phyloP scores from a whole-genome alignment of 1,284 basidiomycete genomes.

The Ceratobasidium sp. region DNA sequence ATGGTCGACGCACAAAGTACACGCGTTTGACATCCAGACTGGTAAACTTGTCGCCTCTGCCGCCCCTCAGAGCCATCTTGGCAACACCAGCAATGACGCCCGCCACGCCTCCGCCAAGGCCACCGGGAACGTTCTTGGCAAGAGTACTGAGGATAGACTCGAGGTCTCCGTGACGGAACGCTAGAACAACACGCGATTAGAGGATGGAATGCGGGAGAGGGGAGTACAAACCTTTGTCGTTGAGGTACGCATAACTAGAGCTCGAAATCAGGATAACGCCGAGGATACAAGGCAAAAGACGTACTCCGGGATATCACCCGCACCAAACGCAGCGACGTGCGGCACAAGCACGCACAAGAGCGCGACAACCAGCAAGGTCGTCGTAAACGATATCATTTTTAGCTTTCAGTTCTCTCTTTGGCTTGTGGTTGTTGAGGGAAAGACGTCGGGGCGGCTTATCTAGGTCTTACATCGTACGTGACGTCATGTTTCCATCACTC shows the following conservation, averaged over 20 bases:
- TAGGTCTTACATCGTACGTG: slow-evolving; percentile 22
- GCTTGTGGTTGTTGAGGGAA: slow-evolving; percentile 24
- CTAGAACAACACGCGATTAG: slow-evolving; percentile 53
- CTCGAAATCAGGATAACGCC: neutral
- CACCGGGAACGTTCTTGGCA: slow-evolving; percentile 30
- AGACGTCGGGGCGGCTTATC: slow-evolving; percentile 1
- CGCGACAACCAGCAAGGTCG: slow-evolving; percentile 42
- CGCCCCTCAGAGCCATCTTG: slow-evolving; percentile 59
- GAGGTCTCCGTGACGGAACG: slow-evolving; percentile 73
- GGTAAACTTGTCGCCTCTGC: slow-evolving; percentile 67
- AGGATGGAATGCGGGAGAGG: neutral
- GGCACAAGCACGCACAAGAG: slow-evolving; percentile 47
- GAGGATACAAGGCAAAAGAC: neutral
- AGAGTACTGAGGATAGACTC: slow-evolving; percentile 30
- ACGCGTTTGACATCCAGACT: slow-evolving; percentile 73
- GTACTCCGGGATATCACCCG: slow-evolving; percentile 49
- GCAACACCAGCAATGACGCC: slow-evolving; percentile 61
- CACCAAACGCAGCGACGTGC: slow-evolving; percentile 50
- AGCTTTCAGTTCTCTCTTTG: neutral
- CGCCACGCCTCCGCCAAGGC: slow-evolving; percentile 64
- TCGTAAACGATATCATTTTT: slow-evolving; percentile 28
- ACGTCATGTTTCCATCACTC: slow-evolving; percentile 39
- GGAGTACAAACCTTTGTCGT: slow-evolving; percentile 59
- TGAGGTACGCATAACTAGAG: slow-evolving; percentile 63
- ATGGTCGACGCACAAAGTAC: slow-evolving; percentile 68